Percentiles rank a stretch among this genome's conserved stretches.
phyloP scores from a whole-genome alignment of 1,284 basidiomycete species.

The Naganishia sp. region DNA sequence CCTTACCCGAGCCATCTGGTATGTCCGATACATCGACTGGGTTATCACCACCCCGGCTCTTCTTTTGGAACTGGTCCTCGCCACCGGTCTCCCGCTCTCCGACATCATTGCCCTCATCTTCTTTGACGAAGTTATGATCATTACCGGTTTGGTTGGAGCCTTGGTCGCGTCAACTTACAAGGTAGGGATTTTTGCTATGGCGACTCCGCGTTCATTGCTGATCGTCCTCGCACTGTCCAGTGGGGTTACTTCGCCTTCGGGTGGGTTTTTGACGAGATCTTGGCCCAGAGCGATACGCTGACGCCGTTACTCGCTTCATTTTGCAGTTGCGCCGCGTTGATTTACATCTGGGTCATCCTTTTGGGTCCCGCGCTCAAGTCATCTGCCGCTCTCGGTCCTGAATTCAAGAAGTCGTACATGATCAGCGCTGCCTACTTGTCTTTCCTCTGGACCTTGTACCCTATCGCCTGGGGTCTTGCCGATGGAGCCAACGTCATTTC shows the following conservation, averaged over 20 bases:
- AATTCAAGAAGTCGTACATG: conserved; percentile 55
- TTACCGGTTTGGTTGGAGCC: conserved; percentile 60
- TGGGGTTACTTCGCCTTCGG: conserved; percentile 59
- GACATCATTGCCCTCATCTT: conserved; percentile 61
- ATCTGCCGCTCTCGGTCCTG: conserved; percentile 32
- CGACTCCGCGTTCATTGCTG: not conserved
- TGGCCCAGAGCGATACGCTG: conserved; percentile 54
- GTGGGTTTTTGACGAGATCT: conserved; percentile 31
- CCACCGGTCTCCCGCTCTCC: conserved; percentile 60
- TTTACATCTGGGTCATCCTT: conserved; percentile 58
- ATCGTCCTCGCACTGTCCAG: conserved; percentile 3
- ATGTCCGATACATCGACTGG: conserved; percentile 59
- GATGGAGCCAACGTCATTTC: conserved; percentile 55
- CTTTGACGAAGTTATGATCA: conserved; percentile 59
- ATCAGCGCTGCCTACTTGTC: conserved; percentile 55
- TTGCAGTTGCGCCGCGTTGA: conserved; percentile 47
- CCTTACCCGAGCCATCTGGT: conserved; percentile 62
- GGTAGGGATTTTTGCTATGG: conserved; percentile 5
- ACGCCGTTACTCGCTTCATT: conserved; percentile 52
- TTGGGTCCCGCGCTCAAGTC: conserved; percentile 38
- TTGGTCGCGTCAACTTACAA: conserved; percentile 61
- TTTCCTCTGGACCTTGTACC: conserved; percentile 61
- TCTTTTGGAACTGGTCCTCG: conserved; percentile 60
- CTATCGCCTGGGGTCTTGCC: conserved; percentile 54
- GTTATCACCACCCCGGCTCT: conserved; percentile 61